Conservation (phyloP, 441 rosid species). For the Erodium texanum region DNA sequence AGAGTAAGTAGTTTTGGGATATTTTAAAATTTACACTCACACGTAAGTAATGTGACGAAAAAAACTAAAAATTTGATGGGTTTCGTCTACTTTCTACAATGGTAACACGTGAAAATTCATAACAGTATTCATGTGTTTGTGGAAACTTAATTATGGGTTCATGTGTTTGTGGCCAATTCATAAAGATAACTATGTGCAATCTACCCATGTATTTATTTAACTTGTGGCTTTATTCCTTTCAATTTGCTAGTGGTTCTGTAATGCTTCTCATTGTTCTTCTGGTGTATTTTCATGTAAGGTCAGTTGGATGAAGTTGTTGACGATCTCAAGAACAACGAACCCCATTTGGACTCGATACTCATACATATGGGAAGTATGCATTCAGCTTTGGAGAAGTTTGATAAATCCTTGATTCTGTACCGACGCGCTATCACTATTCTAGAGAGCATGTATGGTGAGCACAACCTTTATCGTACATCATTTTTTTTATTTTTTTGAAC, state of each 20-base stretch:
- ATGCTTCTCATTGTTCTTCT: slow-evolving; percentile 15
- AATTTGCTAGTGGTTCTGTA: background rate
- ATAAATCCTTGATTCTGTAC: slow-evolving; percentile 44
- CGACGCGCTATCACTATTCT: slow-evolving; percentile 43
- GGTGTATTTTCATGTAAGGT: slow-evolving; percentile 21
- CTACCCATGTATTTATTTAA: no score
- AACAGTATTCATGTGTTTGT: no score
- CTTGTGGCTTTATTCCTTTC: background rate
- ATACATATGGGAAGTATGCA: slow-evolving; percentile 80
- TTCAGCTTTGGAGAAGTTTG: slow-evolving; percentile 52
- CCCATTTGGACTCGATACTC: slow-evolving; percentile 60
- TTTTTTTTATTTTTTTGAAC: no score
- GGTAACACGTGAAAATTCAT: no score
- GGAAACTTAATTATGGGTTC: no score
- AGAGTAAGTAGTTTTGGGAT: no score
- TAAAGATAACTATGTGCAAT: no score
- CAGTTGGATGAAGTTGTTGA: slow-evolving; percentile 58
- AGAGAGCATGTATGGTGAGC: slow-evolving; percentile 53
- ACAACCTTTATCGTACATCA: slow-evolving; percentile 1
- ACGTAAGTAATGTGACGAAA: no score
- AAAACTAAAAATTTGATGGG: no score
- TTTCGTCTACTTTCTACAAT: no score
- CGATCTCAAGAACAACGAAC: slow-evolving; percentile 37
- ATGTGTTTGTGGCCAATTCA: no score
- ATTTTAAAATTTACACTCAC: no score